These are phyloP conservation scores for Gracilaria domingensis DNA, from an alignment of 23 red algal species.

Conservation along the genomic window DNA sequence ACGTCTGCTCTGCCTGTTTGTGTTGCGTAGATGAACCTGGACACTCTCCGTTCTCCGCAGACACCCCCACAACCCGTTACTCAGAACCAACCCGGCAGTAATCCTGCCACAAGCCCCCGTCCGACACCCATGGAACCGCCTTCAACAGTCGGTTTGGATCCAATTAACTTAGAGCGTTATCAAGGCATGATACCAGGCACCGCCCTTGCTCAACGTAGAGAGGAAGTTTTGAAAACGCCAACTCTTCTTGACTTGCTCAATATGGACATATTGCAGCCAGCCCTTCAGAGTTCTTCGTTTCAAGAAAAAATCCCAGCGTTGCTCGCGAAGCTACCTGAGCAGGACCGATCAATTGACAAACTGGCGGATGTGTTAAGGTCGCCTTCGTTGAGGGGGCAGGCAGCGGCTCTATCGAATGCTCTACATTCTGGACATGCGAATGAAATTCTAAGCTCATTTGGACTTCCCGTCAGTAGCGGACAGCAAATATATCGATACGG, in stretches of 20 bases:
- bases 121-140: conserved; percentile 19
- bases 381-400: conserved; percentile 45
- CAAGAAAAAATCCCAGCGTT: conserved; percentile 22
- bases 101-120: conserved; percentile 23
- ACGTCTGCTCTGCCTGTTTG: not conserved
- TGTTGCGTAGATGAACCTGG: conserved; percentile 33
- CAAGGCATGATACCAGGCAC: not conserved
- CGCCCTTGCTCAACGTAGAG: conserved; percentile 15
- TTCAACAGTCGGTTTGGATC: conserved; percentile 24
- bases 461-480: conserved; percentile 25
- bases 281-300: conserved; percentile 6
- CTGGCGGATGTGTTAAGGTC: conserved; percentile 37
- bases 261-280: conserved; percentile 20
- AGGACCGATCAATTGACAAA: conserved; percentile 31
- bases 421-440: conserved; percentile 46
- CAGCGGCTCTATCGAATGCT: conserved; percentile 43
- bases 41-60: conserved; percentile 22
- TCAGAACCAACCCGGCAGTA: not conserved
- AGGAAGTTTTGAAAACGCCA: conserved; percentile 59
- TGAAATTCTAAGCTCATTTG: conserved; percentile 54
- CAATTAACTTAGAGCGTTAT: conserved; percentile 25
- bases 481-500: conserved; percentile 15
- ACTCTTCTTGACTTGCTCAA: conserved; percentile 42
- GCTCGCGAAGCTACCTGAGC: conserved; percentile 34
- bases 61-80: conserved; percentile 28